Percentiles rank a stretch among this genome's conserved stretches.
Evolutionary conservation across 2,329 filamentous ascomycete genomes (phyloP).

Genomic region (Exophiala oligosperma): DNA sequence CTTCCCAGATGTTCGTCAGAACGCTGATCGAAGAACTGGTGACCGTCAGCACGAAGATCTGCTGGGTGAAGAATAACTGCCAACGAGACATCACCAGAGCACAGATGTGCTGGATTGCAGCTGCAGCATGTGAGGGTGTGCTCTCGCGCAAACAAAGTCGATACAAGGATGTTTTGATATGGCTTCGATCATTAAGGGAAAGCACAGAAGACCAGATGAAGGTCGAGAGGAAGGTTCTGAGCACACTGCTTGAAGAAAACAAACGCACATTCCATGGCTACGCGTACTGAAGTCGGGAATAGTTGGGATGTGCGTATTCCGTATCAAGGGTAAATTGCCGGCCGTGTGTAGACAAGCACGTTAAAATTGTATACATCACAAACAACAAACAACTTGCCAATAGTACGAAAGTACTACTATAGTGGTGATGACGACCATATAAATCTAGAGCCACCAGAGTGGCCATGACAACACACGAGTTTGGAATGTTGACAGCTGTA

Average conservation of each 20-base stretch:
- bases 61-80: slow-evolving; percentile 44
- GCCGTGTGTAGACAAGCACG: not conserved
- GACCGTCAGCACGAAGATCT: slow-evolving; percentile 62
- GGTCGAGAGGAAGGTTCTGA: slow-evolving; percentile 12
- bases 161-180: slow-evolving; percentile 64
- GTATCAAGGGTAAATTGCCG: too few species aligned
- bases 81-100: slow-evolving; percentile 59
- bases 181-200: slow-evolving; percentile 57
- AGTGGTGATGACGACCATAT: not conserved
- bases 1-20: slow-evolving; percentile 60
- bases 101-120: slow-evolving; percentile 66
- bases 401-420: not conserved
- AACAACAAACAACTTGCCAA: not conserved
- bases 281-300: slow-evolving; percentile 20
- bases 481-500: not conserved
- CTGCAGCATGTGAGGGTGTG: slow-evolving; percentile 68
- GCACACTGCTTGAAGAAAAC: slow-evolving; percentile 13
- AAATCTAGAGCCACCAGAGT: not conserved
- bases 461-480: not conserved
- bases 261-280: slow-evolving; percentile 22
- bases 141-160: slow-evolving; percentile 70
- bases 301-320: too few species aligned
- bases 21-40: slow-evolving; percentile 66
- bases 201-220: slow-evolving; percentile 16
- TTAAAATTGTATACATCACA: not conserved